Evolutionary conservation across 2,329 filamentous ascomycete genomes (phyloP), one percentile per base, ranked within the genome.

Genomic region (Cladophialophora bantiana): DNA sequence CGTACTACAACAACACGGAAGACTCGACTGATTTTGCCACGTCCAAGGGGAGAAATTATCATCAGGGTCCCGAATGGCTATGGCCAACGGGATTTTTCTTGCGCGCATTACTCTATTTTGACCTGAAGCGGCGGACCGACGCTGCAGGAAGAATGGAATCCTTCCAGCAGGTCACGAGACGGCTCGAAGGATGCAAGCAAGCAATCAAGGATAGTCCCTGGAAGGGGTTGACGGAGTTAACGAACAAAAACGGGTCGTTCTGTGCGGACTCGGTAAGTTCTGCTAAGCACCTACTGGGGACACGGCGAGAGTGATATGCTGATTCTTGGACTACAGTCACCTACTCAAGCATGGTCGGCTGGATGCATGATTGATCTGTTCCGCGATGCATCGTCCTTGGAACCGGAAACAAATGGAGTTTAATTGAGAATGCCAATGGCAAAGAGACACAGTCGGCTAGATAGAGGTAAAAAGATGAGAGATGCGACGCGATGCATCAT

Each of bases 21-120:
- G 95, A 99, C 79, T 94, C 90, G 67, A 88, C 87, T 12, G 92
- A 98, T 78, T 98, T 97, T 75, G 87, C 92, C 10, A 98, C 94
- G 0, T 89, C 91, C 73, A 98, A 98, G 80, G 95, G 95, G 58
- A 86, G 95, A 64, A 99, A 98, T 80, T 99, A 99, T 80, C 95
- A 99, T 78, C 94, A 98, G 78, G 95, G 95, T 4, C 96, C 95
- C 0, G 95, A 99, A 78, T 99, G 95, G 95, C 82, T 97, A 31
- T 99, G 95, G 95, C 96, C 94, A 0, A 94, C 93, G 0, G 95
- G 95, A 4, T 99, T 93, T 83, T 99, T 97, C 84, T 84, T 97
- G 26, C 89, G 96, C 57, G 95, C 95, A 0, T 82, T 99, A 71
- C 85, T 99, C 70, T 91, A 93, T 78, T 98, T 98, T 75, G 93